Evolutionary conservation across 208 protist genomes (phyloP).

Genomic region (Naegleria fowleri): DNA sequence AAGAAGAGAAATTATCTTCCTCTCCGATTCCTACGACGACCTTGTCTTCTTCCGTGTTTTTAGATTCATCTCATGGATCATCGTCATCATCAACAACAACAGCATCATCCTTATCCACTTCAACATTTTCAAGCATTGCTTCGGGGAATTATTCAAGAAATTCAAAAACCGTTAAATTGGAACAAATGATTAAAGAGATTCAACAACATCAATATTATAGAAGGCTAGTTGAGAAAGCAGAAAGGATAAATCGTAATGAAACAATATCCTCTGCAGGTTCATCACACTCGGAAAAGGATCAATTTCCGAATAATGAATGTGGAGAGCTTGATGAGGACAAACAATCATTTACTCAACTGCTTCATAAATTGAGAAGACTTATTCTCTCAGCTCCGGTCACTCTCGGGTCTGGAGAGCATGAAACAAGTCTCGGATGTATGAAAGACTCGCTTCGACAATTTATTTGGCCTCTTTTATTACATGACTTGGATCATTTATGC

Average conservation of each 20-base stretch:
- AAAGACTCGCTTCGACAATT: background rate
- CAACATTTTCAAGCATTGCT: too few relatives aligned
- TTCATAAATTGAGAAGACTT: background rate
- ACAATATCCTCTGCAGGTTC: too few relatives aligned
- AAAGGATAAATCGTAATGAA: too few relatives aligned
- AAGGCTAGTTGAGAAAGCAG: too few relatives aligned
- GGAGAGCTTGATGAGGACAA: background rate
- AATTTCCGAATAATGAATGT: background rate
- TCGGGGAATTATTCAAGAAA: too few relatives aligned
- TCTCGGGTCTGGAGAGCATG: background rate
- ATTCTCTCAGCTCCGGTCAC: background rate
- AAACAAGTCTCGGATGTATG: background rate
- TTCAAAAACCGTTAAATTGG: background rate
- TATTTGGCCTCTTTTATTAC: background rate
- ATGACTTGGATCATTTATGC: background rate
- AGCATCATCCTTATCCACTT: too few relatives aligned
- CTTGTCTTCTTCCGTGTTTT: too few relatives aligned
- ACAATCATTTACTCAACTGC: background rate
- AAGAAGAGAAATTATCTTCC: too few relatives aligned
- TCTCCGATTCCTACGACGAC: too few relatives aligned
- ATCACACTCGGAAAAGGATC: background rate
- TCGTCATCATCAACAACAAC: too few relatives aligned
- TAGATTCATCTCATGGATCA: too few relatives aligned
- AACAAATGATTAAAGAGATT: background rate
- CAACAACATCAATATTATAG: background rate